Conservation (phyloP, 257 asterid species). For the Dorcoceras hygrometricum region DNA sequence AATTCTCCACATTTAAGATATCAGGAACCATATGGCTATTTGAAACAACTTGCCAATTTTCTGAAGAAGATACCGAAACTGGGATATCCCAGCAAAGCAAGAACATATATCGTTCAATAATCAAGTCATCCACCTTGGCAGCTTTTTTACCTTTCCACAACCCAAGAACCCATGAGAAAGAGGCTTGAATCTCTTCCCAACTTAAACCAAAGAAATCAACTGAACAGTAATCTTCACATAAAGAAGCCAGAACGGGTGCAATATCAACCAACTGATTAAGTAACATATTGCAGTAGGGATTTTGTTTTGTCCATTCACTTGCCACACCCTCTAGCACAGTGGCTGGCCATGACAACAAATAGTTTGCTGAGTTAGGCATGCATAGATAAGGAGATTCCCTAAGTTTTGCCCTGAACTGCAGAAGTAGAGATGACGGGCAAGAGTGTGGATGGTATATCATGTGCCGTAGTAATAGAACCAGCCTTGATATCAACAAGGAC, state of each 20-base stretch:
- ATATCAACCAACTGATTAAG: constrained; percentile 77
- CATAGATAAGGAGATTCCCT: constrained; percentile 53
- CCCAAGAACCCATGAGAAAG: constrained; percentile 56
- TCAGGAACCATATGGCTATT: constrained; percentile 42
- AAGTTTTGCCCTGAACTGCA: constrained; percentile 73
- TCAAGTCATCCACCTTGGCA: constrained; percentile 64
- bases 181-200: constrained; percentile 53
- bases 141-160: constrained; percentile 73
- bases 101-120: constrained; percentile 81
- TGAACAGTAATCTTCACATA: constrained; percentile 42
- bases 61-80: constrained; percentile 37
- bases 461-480: constrained; percentile 86
- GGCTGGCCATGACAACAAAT: constrained; percentile 71
- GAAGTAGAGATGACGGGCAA: constrained; percentile 72
- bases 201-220: constrained; percentile 50
- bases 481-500: constrained; percentile 79
- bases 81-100: constrained; percentile 94
- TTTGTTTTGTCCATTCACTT: constrained; percentile 39
- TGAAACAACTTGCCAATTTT: constrained; percentile 37
- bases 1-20: constrained; percentile 45
- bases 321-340: constrained; percentile 50
- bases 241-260: constrained; percentile 64
- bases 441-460: constrained; percentile 64
- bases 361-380: constrained; percentile 34
- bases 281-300: constrained; percentile 43